Percentiles rank a stretch among this genome's conserved stretches.
These are phyloP conservation scores for Hypocrella siamensis DNA, from an alignment of 2,329 filamentous ascomycete genomes.

Conservation along the genomic window DNA sequence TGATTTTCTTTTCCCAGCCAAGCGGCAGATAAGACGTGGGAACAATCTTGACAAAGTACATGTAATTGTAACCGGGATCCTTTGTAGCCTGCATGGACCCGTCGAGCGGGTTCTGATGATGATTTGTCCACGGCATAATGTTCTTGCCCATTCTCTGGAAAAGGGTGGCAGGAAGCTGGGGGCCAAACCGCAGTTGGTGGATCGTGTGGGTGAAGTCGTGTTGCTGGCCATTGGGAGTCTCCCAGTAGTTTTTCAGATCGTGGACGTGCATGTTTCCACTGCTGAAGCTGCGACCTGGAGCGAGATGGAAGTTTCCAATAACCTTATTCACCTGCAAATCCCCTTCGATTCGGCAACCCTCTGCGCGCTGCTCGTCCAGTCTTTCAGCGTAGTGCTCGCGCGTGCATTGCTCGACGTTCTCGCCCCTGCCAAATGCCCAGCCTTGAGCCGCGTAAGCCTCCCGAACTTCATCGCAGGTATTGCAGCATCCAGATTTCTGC, in stretches of 20 bases:
- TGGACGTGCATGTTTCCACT: slow-evolving; percentile 96
- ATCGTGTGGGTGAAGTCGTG: slow-evolving; percentile 86
- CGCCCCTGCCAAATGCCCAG: slow-evolving; percentile 89
- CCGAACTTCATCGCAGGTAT: slow-evolving; percentile 90
- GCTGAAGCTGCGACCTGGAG: slow-evolving; percentile 88
- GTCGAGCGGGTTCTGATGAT: slow-evolving; percentile 87
- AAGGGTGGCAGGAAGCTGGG: slow-evolving; percentile 65
- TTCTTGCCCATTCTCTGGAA: slow-evolving; percentile 38
- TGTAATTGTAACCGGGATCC: slow-evolving; percentile 84
- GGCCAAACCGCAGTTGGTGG: slow-evolving; percentile 83
- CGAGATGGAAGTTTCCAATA: slow-evolving; percentile 95
- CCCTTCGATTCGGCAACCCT: slow-evolving; percentile 91
- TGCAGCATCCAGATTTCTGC: slow-evolving; percentile 79
- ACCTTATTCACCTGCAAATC: slow-evolving; percentile 94
- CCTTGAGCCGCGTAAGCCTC: slow-evolving; percentile 82
- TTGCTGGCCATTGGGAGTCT: slow-evolving; percentile 46
- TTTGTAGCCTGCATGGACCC: slow-evolving; percentile 58
- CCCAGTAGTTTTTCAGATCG: slow-evolving; percentile 91
- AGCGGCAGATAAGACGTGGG: slow-evolving; percentile 88
- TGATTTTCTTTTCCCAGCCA: slow-evolving; percentile 57
- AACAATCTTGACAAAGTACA: slow-evolving; percentile 99
- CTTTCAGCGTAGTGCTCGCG: slow-evolving; percentile 87
- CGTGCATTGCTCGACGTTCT: slow-evolving; percentile 87
- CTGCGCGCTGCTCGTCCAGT: slow-evolving; percentile 71
- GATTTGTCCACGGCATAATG: slow-evolving; percentile 59